Evolutionary conservation across 2,329 filamentous ascomycete species (phyloP).

Genomic region (Pseudovirgaria hyperparasitica): DNA sequence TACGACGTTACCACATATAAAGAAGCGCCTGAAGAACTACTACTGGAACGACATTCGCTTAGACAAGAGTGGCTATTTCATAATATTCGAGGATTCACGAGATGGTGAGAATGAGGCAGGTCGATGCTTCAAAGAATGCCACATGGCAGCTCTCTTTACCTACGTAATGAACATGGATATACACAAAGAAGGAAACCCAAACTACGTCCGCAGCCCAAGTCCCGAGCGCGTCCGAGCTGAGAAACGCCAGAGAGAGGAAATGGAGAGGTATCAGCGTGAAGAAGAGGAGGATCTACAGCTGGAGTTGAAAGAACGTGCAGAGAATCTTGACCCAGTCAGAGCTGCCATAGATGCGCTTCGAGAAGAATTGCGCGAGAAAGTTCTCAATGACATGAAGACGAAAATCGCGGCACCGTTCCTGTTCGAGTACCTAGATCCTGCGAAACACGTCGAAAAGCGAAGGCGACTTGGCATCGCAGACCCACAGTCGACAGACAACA

Average conservation of each 20-base stretch:
- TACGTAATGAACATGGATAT: constrained; percentile 89
- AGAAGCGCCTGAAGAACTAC: constrained; percentile 76
- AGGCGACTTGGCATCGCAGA: constrained; percentile 67
- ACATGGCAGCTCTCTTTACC: constrained; percentile 78
- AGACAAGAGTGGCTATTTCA: constrained; percentile 79
- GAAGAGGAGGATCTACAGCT: constrained; percentile 75
- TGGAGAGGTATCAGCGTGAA: constrained; percentile 54
- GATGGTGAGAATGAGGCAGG: constrained; percentile 69
- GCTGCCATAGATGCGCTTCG: constrained; percentile 72
- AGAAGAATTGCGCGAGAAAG: constrained; percentile 70
- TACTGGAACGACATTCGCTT: constrained; percentile 69
- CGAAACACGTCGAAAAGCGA: constrained; percentile 66
- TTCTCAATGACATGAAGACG: constrained; percentile 79
- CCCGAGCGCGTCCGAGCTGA: constrained; percentile 35
- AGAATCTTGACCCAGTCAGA: constrained; percentile 77
- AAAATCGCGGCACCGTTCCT: constrained; percentile 73
- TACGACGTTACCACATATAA: constrained; percentile 78
- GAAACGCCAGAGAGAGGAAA: constrained; percentile 50
- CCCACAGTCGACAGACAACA: constrained; percentile 42
- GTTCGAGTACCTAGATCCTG: constrained; percentile 70
- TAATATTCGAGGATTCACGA: constrained; percentile 72
- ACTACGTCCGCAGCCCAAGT: constrained; percentile 44
- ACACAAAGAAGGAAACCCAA: constrained; percentile 53
- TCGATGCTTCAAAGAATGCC: constrained; percentile 64
- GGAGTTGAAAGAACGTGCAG: constrained; percentile 77